phyloP scores from a whole-genome alignment of 2,329 filamentous ascomycete genomes.

The Sporothrix globosa region DNA sequence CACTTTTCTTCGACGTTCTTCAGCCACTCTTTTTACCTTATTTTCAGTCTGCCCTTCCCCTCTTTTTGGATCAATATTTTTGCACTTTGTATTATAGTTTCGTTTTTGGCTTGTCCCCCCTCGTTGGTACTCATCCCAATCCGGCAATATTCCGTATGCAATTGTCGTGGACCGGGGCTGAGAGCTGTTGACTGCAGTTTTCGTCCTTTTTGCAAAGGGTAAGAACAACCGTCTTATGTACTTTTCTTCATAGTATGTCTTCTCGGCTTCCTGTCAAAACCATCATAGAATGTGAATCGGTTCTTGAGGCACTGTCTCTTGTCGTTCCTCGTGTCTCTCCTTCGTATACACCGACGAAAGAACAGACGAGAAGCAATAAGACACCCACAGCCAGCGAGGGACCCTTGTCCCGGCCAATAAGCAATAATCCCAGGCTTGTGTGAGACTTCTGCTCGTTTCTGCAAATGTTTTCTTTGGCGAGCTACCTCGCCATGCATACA shows the following conservation, averaged over 20 bases:
- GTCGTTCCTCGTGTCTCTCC: neutral
- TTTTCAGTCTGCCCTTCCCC: neutral
- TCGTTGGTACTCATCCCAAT: neutral
- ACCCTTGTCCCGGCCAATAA: neutral
- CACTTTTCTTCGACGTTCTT: neutral
- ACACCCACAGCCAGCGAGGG: neutral
- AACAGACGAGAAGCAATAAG: neutral
- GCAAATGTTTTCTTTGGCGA: neutral
- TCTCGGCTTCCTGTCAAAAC: neutral
- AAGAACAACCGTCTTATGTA: neutral
- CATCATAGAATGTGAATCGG: neutral
- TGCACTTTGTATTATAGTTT: neutral
- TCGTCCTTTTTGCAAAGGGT: neutral
- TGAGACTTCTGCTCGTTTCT: neutral
- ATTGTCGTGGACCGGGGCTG: conserved; percentile 7
- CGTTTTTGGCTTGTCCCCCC: neutral
- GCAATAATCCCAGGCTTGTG: neutral
- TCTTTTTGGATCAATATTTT: neutral
- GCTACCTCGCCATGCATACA: neutral
- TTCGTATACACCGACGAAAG: neutral
- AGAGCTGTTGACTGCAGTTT: neutral
- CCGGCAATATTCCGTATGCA: conserved; percentile 6
- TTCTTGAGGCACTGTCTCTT: neutral
- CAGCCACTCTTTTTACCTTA: neutral
- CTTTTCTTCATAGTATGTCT: neutral